These are phyloP conservation scores for Botrytis paeoniae DNA, from an alignment of 2,329 filamentous ascomycete genomes.

Conservation along the genomic window DNA sequence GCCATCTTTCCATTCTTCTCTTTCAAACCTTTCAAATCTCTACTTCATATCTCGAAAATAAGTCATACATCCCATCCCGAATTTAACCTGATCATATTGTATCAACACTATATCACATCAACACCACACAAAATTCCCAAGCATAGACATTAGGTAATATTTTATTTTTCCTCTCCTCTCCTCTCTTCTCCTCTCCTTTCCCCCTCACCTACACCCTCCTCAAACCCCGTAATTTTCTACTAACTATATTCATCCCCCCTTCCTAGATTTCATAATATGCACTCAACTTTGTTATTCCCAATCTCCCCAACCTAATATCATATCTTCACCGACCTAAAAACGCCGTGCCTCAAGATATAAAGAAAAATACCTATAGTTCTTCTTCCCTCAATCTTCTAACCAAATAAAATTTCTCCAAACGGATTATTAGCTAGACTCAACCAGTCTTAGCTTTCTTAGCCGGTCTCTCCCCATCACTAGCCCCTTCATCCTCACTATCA, in stretches of 20 bases:
- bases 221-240: background rate
- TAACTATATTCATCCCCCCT: background rate
- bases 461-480: conserved; percentile 52
- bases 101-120: background rate
- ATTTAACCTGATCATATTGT: background rate
- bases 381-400: background rate
- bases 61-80: too few relatives aligned
- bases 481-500: conserved; percentile 54
- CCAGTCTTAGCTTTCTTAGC: conserved; percentile 47
- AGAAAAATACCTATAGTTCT: background rate
- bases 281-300: background rate
- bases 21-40: too few relatives aligned
- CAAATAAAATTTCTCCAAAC: background rate
- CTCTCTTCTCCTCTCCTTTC: rapidly evolving
- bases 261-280: background rate
- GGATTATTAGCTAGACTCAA: background rate
- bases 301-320: background rate
- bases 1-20: too few relatives aligned
- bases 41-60: too few relatives aligned
- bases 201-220: too few relatives aligned
- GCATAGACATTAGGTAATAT: background rate
- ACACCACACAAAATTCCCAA: background rate
- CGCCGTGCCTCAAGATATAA: conserved; percentile 5
- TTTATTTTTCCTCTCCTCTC: background rate
- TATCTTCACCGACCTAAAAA: conserved; percentile 4